Evolutionary conservation across 1,284 basidiomycete genomes (phyloP).

Genomic region (Phlebopus sp.): DNA sequence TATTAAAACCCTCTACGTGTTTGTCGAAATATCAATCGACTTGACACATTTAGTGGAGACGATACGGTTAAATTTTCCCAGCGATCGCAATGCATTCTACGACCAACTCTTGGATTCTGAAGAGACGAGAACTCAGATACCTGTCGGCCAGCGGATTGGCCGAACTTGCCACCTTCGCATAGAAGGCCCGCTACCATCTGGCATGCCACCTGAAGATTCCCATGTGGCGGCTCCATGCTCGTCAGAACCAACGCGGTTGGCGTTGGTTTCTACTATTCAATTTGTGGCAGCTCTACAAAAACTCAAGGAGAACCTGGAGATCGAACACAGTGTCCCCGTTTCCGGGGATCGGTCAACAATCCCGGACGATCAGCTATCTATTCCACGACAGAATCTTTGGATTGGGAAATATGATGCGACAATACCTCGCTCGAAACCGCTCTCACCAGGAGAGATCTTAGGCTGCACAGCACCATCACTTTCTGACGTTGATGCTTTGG

Average conservation of each 20-base stretch:
- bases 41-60: constrained; percentile 79
- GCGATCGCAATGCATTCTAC: constrained; percentile 60
- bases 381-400: constrained; percentile 39
- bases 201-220: constrained; percentile 6
- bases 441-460: constrained; percentile 95
- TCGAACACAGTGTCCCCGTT: constrained; percentile 28
- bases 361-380: background rate
- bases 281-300: constrained; percentile 88
- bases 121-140: constrained; percentile 43
- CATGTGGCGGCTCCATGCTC: background rate
- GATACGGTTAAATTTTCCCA: constrained; percentile 89
- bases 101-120: constrained; percentile 57
- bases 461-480: constrained; percentile 95
- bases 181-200: constrained; percentile 37
- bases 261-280: constrained; percentile 93
- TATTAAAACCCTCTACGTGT: constrained; percentile 96
- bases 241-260: constrained; percentile 63
- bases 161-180: constrained; percentile 54
- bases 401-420: constrained; percentile 71
- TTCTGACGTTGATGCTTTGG: constrained; percentile 76
- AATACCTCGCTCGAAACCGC: constrained; percentile 89
- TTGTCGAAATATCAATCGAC: constrained; percentile 97
- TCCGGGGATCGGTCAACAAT: background rate
- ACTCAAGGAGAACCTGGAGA: constrained; percentile 75
- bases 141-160: constrained; percentile 54